Conservation (phyloP, 192 early-diverging fungal species). For the Spizellomyces punctatus region DNA sequence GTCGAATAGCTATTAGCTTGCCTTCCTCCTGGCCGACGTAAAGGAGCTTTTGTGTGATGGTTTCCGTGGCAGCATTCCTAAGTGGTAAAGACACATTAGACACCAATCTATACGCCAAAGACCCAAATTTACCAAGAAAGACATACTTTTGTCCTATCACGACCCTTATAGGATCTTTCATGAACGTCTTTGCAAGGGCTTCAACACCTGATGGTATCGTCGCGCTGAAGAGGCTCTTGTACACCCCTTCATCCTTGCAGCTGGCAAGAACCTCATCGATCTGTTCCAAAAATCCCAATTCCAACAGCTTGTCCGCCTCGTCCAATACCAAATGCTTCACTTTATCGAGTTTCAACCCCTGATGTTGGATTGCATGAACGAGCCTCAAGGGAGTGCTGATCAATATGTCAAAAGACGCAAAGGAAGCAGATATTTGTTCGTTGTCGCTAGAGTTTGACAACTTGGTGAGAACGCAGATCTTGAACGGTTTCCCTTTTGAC, state of each 20-base stretch:
- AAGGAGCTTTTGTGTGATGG: conserved; percentile 84
- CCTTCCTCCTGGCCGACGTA: conserved; percentile 94
- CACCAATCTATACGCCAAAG: not conserved
- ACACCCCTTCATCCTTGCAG: conserved; percentile 68
- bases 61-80: conserved; percentile 88
- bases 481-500: conserved; percentile 74
- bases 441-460: conserved; percentile 67
- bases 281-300: conserved; percentile 77
- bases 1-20: conserved; percentile 90
- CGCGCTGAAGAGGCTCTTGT: conserved; percentile 90
- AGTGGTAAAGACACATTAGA: conserved; percentile 8
- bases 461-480: conserved; percentile 83
- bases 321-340: conserved; percentile 92
- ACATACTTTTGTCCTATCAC: conserved; percentile 81
- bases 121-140: not conserved
- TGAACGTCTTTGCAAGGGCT: conserved; percentile 86
- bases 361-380: conserved; percentile 81
- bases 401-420: conserved; percentile 70
- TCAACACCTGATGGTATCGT: conserved; percentile 92
- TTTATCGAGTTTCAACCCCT: conserved; percentile 74
- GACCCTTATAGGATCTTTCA: conserved; percentile 85
- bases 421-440: conserved; percentile 1
- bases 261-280: conserved; percentile 64
- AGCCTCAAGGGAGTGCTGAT: conserved; percentile 92
- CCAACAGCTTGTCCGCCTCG: conserved; percentile 96